Evolutionary conservation across 805 yeast genomes (phyloP), one percentile per base, ranked within the genome.

Genomic region (Candida fluviatilis): DNA sequence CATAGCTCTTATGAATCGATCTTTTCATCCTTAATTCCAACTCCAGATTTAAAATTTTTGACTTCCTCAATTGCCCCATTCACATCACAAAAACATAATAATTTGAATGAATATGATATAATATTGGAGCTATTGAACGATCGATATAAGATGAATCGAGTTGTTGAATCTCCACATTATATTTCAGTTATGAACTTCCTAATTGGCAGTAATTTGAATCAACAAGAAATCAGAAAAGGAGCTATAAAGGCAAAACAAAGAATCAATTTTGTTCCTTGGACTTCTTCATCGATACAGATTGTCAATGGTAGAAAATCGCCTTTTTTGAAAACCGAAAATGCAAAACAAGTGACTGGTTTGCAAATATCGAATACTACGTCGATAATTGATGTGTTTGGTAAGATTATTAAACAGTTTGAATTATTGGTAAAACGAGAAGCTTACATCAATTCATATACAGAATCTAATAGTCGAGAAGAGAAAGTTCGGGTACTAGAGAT

Each of bases 301-400:
- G 89, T 91, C 5, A 67, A 80, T 34, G 89, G 95, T 0, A 73
- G 76, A 40, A 80, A 78, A 46, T 84, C 95, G 7, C 82, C 89
- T 4, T 84, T 69, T 47, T 48, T 49, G 6, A 61, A 62, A 28
- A 64, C 73, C 5, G 60, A 71, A 24, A 67, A 71, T 15, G 25
- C 34, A 25, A 19, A 46, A 13, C 42, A 40, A 18, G 45, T 86
- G 3, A 82, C 81, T 48, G 98, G 98, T 1, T 68, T 89, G 46
- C 86, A 84, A 80, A 66, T 93, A 17, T 76, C 95, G 4, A 93
- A 93, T 58, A 79, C 85, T 37, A 82, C 97, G 0, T 78, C 89
- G 1, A 78, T 91, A 8, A 72, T 80, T 2, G 72, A 79, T 11
- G 64, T 88, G 13, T 71, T 93, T 41, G 71, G 75, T 23, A 78